Base-by-base conservation (phyloP, 2,329 filamentous ascomycete genomes). In the Beauveria rudraprayagi region DNA sequence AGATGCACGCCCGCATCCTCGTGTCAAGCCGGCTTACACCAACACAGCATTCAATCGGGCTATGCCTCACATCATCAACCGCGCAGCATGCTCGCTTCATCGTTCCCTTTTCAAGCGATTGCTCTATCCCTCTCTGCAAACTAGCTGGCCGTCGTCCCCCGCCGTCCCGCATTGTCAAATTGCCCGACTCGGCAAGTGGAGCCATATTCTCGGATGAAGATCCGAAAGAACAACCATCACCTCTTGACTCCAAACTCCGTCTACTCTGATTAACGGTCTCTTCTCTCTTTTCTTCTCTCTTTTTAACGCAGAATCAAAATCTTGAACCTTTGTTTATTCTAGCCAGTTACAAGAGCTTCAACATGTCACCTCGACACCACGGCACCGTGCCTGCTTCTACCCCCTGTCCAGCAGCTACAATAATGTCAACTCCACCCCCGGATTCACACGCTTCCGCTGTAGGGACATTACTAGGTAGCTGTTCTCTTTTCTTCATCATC, bases 381-480 rank as follows among this genome's bases (percentile, higher is more conserved):
- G 69, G 57, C 10, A 74, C 68, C 65, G 75, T 64, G 51, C 63
- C 66, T 0, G 72, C 72, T 2, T 72, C 70, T 1, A 61, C 67
- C 70, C 70, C 48, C 70, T 66, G 62, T 64, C 68, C 54, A 75
- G 37, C 34, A 73, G 63, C 65, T 72, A 69, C 19, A 69, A 70
- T 72, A 75, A 70, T 73, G 75, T 75, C 19, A 70, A 68, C 24
- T 74, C 73, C 8, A 75, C 71, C 73, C 73, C 75, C 58, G 71
- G 62, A 52, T 75, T 69, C 51, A 75, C 62, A 50, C 68, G 72
- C 68, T 1, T 68, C 66, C 34, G 11, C 34, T 14, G 34, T 5
- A 5, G 34, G 11, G 34, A 37, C 34, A 14, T 14, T 11, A 14
- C 34, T 37, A 37, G 34, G 5, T 37, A 6, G 11, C 34, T 37